Percentiles rank a stretch among this genome's conserved stretches.
phyloP scores from a whole-genome alignment of 106 monocot genomes.

The Platanthera guangdongensis region DNA sequence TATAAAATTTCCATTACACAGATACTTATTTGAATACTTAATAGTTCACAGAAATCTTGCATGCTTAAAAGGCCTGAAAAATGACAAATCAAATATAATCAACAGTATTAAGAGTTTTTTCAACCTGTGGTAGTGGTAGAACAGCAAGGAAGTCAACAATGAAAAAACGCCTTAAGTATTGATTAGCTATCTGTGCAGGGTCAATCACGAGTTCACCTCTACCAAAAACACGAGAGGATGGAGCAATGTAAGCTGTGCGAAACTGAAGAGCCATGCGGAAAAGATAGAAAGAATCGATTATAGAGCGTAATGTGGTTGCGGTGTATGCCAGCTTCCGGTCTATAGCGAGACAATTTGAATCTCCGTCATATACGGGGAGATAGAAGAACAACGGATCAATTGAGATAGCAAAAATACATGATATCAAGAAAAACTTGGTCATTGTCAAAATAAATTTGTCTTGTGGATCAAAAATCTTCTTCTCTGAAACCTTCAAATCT shows the following conservation, averaged over 20 bases:
- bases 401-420: conserved; percentile 60
- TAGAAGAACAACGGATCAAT: conserved; percentile 86
- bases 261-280: conserved; percentile 66
- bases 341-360: conserved; percentile 56
- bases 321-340: conserved; percentile 51
- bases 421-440: conserved; percentile 64
- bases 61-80: background rate
- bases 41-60: too few species aligned
- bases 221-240: conserved; percentile 93
- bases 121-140: conserved; percentile 91
- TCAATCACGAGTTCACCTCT: conserved; percentile 91
- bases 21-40: too few species aligned
- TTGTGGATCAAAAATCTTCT: conserved; percentile 78
- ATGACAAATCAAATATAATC: background rate
- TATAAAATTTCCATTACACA: too few species aligned
- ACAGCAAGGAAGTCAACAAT: conserved; percentile 68
- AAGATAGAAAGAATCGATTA: conserved; percentile 80
- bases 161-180: conserved; percentile 61
- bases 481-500: conserved; percentile 56
- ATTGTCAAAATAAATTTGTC: conserved; percentile 53
- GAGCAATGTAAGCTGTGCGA: conserved; percentile 77
- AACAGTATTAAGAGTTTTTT: background rate
- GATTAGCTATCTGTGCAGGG: conserved; percentile 49
- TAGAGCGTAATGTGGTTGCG: conserved; percentile 59
- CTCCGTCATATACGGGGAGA: conserved; percentile 48